Percentiles rank a stretch among this genome's conserved stretches.
These are phyloP conservation scores for Phaffomyces thermotolerans DNA, from an alignment of 805 yeast species.

Conservation along the genomic window DNA sequence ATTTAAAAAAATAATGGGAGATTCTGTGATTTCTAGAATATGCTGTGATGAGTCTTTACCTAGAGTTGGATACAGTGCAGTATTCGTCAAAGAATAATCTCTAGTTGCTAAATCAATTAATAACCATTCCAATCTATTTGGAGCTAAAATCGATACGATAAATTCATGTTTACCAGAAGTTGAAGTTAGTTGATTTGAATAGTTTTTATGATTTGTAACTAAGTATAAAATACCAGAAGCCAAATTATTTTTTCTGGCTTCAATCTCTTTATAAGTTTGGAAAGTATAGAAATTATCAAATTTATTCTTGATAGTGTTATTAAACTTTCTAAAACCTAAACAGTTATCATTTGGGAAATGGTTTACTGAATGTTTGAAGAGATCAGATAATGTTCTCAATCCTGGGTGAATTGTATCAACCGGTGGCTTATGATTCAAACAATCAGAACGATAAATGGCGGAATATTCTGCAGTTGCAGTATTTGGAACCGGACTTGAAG, in stretches of 20 bases:
- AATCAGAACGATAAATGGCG: conserved; percentile 7
- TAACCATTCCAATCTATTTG: conserved; percentile 52
- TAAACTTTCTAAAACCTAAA: conserved; percentile 29
- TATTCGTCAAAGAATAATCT: conserved; percentile 38
- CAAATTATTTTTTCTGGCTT: conserved; percentile 26
- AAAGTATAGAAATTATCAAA: conserved; percentile 21
- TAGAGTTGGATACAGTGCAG: conserved; percentile 37
- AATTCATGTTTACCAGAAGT: conserved; percentile 24
- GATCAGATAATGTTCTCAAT: conserved; percentile 32
- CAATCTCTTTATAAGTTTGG: conserved; percentile 26
- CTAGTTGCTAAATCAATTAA: conserved; percentile 48
- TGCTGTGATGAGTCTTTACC: conserved; percentile 45
- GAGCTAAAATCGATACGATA: conserved; percentile 39
- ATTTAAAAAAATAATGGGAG: conserved; percentile 44
- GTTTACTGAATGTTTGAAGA: conserved; percentile 30
- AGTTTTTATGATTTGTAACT: conserved; percentile 10
- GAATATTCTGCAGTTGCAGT: conserved; percentile 6
- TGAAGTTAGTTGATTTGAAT: conserved; percentile 2
- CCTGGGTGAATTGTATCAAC: conserved; percentile 29
- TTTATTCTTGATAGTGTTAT: conserved; percentile 14
- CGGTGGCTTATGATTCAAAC: conserved; percentile 1
- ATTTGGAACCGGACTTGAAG: conserved; percentile 4
- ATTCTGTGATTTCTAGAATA: conserved; percentile 43
- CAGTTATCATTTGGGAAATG: conserved; percentile 26
- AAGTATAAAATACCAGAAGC: conserved; percentile 35